Base-by-base conservation (phyloP, 1,139 yeast genomes). In the Geotrichum bryndzae region DNA sequence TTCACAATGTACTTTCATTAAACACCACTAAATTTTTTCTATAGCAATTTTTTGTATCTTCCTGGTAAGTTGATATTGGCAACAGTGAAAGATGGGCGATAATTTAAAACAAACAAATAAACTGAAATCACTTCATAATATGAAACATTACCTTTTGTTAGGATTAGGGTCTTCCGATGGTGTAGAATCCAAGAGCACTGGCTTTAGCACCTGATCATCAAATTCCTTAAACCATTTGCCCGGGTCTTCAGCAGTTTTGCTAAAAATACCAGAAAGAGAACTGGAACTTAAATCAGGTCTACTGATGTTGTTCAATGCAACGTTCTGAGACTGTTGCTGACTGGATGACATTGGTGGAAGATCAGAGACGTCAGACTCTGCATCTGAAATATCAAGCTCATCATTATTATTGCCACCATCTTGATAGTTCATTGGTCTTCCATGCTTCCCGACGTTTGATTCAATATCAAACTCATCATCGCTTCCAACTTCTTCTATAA, bases 391-490 rank as follows among this genome's bases (percentile, higher is more conserved):
- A 23, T 66, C 68, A 45, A 50, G 59, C 29, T 61, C 65, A 53
- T 62, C 64, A 48, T 66, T 66, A 46, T 62, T 64, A 27, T 61
- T 63, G 45, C 66, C 68, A 51, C 67, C 72, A 18, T 67, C 68
- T 54, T 69, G 68, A 0, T 71, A 66, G 1, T 67, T 61, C 11
- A 70, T 64, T 10, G 69, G 61, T 33, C 69, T 62, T 31, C 65
- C 51, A 62, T 2, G 67, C 63, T 65, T 58, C 35, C 66, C 72
- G 6, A 68, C 60, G 15, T 92, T 81, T 1, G 92, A 90, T 73
- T 91, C 97, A 60, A 91, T 88, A 69, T 92, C 98, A 73, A 94
- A 94, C 73, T 94, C 98, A 71, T 94, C 98, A 73, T 94, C 98
- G 53, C 91, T 85, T 53, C 86, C 94, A 56, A 79, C 79, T 61